phyloP scores from a whole-genome alignment of 2,329 filamentous ascomycete genomes.

The Trichoderma endophyticum region DNA sequence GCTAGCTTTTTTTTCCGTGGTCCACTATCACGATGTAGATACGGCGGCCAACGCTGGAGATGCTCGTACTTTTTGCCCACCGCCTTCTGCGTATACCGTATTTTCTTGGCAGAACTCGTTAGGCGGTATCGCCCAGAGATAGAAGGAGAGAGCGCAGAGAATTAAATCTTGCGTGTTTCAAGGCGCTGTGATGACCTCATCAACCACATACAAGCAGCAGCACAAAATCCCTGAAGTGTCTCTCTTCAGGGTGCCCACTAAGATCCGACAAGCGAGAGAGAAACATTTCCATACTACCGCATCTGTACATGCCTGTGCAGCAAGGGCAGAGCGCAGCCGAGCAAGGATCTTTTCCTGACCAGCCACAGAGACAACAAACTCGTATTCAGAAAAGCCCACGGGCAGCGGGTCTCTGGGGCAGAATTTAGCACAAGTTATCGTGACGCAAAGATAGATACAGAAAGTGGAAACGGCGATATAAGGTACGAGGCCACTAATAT shows the following conservation, averaged over 20 bases:
- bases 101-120: background rate
- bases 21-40: slow-evolving; percentile 1
- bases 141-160: background rate
- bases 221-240: background rate
- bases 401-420: background rate
- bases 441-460: background rate
- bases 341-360: slow-evolving; percentile 1
- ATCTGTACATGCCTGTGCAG: background rate
- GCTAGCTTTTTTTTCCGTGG: background rate
- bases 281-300: background rate
- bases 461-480: slow-evolving; percentile 2
- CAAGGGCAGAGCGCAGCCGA: slow-evolving; percentile 5
- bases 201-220: background rate
- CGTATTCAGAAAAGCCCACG: slow-evolving; percentile 6
- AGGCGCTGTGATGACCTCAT: background rate
- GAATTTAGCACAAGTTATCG: background rate
- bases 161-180: background rate
- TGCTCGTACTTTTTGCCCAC: background rate
- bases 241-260: background rate
- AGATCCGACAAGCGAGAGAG: slow-evolving; percentile 9
- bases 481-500: background rate
- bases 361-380: slow-evolving; percentile 1
- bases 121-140: background rate
- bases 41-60: background rate
- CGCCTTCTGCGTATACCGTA: background rate